These are phyloP conservation scores for Lunularia cruciata DNA, from an alignment of 225 moss, liverwort and hornwort genomes.

Conservation along the genomic window DNA sequence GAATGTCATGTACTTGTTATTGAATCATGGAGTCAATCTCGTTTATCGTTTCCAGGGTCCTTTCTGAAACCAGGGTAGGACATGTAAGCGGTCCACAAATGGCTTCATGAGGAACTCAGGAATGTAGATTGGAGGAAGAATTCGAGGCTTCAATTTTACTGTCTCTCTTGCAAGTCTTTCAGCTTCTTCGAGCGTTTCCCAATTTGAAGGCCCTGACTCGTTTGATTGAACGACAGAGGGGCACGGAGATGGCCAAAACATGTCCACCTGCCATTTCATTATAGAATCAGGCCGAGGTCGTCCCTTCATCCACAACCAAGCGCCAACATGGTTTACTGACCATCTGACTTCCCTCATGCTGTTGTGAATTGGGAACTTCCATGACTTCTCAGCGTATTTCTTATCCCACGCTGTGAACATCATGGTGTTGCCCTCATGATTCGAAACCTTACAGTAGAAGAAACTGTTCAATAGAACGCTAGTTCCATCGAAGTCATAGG, in stretches of 20 bases:
- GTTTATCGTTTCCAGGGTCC: slow-evolving; percentile 21
- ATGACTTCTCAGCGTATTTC: slow-evolving; percentile 25
- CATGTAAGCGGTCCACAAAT: slow-evolving; percentile 11
- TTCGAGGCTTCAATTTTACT: slow-evolving; percentile 16
- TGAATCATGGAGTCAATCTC: no score
- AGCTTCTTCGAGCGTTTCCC: not conserved
- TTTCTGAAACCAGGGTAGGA: slow-evolving; percentile 13
- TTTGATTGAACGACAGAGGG: not conserved
- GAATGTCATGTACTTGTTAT: no score
- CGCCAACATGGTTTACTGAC: slow-evolving; percentile 41
- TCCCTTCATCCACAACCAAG: slow-evolving; percentile 41
- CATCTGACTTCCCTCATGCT: slow-evolving; percentile 36
- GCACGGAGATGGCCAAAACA: slow-evolving; percentile 32
- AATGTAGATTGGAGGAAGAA: slow-evolving; percentile 12
- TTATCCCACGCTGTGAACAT: slow-evolving; percentile 39
- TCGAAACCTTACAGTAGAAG: slow-evolving; percentile 33
- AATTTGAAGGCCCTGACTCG: slow-evolving; percentile 21
- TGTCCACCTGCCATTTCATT: slow-evolving; percentile 40
- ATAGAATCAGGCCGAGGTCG: slow-evolving; percentile 36
- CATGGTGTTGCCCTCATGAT: slow-evolving; percentile 35
- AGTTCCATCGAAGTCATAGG: slow-evolving; percentile 28
- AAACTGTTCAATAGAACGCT: slow-evolving; percentile 23
- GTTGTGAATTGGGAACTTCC: slow-evolving; percentile 40
- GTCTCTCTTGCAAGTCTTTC: not conserved
- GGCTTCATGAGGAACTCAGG: slow-evolving; percentile 13